phyloP scores from a whole-genome alignment of 768 basidiomycete species.

The Mrakia gelida region DNA sequence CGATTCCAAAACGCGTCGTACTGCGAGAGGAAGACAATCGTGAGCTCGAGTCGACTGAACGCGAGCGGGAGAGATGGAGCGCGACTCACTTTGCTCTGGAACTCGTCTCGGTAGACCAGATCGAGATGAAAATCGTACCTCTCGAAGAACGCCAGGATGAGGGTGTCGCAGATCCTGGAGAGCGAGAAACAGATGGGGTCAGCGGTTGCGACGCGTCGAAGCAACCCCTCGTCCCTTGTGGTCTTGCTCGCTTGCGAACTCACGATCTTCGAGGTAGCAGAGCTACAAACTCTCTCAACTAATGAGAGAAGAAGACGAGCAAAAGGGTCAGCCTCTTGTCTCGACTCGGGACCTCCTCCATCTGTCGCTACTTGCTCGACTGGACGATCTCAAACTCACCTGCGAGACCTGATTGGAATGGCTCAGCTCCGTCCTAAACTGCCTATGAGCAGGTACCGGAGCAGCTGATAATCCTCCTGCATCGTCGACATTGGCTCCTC shows the following conservation, averaged over 20 bases:
- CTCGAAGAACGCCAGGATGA: conserved; percentile 29
- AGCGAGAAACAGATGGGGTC: not conserved
- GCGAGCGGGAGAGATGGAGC: not conserved
- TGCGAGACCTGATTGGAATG: not conserved
- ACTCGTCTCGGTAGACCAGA: conserved; percentile 36
- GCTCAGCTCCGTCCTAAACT: not conserved
- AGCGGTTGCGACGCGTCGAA: not conserved
- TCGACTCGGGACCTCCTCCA: too few relatives aligned
- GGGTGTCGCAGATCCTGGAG: conserved; percentile 29
- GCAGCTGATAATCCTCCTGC: not conserved
- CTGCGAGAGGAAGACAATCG: not conserved
- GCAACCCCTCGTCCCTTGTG: not conserved
- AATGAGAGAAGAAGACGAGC: conserved; percentile 9
- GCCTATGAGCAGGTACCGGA: not conserved
- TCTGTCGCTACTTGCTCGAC: not conserved
- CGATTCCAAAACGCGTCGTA: conserved; percentile 35
- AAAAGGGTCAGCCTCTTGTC: conserved; percentile 24
- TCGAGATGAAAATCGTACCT: conserved; percentile 33
- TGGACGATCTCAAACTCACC: not conserved
- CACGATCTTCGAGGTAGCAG: conserved; percentile 23
- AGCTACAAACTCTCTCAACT: conserved; percentile 32
- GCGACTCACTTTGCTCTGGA: conserved; percentile 18
- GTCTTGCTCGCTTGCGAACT: not conserved
- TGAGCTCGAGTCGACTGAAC: too few relatives aligned
- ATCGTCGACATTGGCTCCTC: not conserved